phyloP scores from a whole-genome alignment of 1,284 basidiomycete genomes.

The Termitomyces sp. region DNA sequence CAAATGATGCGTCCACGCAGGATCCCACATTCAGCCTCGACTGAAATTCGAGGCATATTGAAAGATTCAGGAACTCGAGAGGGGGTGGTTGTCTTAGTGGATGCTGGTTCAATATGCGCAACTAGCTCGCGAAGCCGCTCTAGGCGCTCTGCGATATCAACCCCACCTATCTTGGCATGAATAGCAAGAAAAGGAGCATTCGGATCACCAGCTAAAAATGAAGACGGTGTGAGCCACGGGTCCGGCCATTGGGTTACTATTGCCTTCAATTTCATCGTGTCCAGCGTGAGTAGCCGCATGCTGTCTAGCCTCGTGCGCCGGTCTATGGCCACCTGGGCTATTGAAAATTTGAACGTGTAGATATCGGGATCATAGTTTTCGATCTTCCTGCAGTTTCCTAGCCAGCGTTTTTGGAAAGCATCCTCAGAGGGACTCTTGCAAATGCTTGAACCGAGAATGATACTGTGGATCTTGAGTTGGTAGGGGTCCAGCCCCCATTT shows the following conservation, averaged over 20 bases:
- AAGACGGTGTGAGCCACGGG: slow-evolving; percentile 43
- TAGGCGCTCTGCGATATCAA: slow-evolving; percentile 49
- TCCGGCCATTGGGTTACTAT: slow-evolving; percentile 58
- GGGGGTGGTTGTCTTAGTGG: neutral
- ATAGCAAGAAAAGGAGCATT: slow-evolving; percentile 56
- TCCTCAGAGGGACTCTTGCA: slow-evolving; percentile 41
- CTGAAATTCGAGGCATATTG: slow-evolving; percentile 46
- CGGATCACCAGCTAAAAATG: slow-evolving; percentile 54
- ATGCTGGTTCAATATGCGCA: slow-evolving; percentile 12
- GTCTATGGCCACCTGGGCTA: slow-evolving; percentile 34
- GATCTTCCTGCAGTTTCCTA: slow-evolving; percentile 39
- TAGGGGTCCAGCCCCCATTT: slow-evolving; percentile 31
- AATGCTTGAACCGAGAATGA: slow-evolving; percentile 32
- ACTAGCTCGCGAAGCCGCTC: slow-evolving; percentile 45
- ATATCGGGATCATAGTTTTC: slow-evolving; percentile 40
- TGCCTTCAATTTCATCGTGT: slow-evolving; percentile 36
- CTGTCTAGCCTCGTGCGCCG: slow-evolving; percentile 31
- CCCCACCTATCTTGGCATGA: slow-evolving; percentile 38
- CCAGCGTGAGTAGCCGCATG: slow-evolving; percentile 43
- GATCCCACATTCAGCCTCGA: slow-evolving; percentile 45
- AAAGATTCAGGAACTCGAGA: slow-evolving; percentile 18
- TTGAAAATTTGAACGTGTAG: slow-evolving; percentile 41
- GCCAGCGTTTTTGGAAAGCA: slow-evolving; percentile 45
- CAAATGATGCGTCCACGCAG: slow-evolving; percentile 47
- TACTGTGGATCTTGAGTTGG: slow-evolving; percentile 36